These are phyloP conservation scores for Coprinopsis cinerea DNA, from an alignment of 768 basidiomycete genomes.

Conservation along the genomic window DNA sequence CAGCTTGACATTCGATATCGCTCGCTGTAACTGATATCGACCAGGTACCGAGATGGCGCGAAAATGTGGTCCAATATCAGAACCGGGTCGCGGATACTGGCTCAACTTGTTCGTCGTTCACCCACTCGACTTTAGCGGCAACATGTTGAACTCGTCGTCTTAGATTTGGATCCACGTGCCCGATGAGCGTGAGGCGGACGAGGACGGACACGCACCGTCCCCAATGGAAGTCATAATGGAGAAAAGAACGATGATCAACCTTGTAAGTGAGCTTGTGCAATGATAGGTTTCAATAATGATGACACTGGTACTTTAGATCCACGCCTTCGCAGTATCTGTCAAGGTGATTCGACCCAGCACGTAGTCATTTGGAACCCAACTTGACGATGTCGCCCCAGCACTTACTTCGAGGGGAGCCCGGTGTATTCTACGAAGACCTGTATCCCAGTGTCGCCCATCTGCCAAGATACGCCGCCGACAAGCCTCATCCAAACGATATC, in stretches of 20 bases:
- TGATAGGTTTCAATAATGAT: background rate
- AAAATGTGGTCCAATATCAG: slow-evolving; percentile 56
- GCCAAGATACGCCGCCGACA: slow-evolving; percentile 40
- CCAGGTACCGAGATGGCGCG: slow-evolving; percentile 28
- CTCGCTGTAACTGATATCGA: background rate
- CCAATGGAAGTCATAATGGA: slow-evolving; percentile 46
- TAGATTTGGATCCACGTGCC: slow-evolving; percentile 50
- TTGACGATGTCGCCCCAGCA: slow-evolving; percentile 38
- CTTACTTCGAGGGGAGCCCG: slow-evolving; percentile 51
- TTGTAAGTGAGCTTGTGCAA: slow-evolving; percentile 28
- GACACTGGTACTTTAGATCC: slow-evolving; percentile 33
- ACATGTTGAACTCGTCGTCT: too few species aligned
- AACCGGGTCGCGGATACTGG: slow-evolving; percentile 46
- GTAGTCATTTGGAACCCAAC: too few species aligned
- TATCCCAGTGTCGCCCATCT: slow-evolving; percentile 56
- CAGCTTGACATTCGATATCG: background rate
- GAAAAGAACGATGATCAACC: slow-evolving; percentile 62
- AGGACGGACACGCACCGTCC: slow-evolving; percentile 14
- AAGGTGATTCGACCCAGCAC: slow-evolving; percentile 38
- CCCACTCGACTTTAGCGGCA: too few species aligned
- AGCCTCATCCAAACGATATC: slow-evolving; percentile 29
- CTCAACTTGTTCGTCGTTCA: slow-evolving; percentile 44
- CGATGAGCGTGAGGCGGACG: slow-evolving; percentile 26
- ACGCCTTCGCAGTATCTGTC: slow-evolving; percentile 54
- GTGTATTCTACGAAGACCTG: slow-evolving; percentile 60